Conservation (phyloP, 2,329 filamentous ascomycete species). For the Pseudocercospora musae region DNA sequence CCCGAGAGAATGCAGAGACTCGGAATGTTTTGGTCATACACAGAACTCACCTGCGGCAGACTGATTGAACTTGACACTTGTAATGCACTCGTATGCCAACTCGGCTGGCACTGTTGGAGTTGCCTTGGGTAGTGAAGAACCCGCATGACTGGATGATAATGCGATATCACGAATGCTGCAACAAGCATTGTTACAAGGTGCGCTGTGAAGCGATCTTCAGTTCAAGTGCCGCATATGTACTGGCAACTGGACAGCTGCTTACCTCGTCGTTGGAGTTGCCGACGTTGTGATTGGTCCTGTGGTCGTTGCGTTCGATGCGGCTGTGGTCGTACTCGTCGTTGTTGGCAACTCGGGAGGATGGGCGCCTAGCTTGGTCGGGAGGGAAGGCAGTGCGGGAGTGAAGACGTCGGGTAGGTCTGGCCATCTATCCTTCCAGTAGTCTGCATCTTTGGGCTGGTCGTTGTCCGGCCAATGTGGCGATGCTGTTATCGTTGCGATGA, state of each 20-base stretch:
- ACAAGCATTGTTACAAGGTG: background rate
- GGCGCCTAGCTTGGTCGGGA: background rate
- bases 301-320: background rate
- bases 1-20: background rate
- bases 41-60: constrained; percentile 28
- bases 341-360: background rate
- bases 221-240: background rate
- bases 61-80: constrained; percentile 45
- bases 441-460: background rate
- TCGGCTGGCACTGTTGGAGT: constrained; percentile 43
- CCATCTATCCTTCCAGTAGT: background rate
- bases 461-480: background rate
- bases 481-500: background rate
- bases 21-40: too few species aligned
- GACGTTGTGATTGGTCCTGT: background rate
- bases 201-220: background rate
- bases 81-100: constrained; percentile 47
- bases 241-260: background rate
- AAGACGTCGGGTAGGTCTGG: background rate
- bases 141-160: background rate
- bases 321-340: background rate
- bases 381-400: background rate
- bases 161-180: background rate
- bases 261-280: background rate
- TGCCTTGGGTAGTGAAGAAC: constrained; percentile 16